phyloP scores from a whole-genome alignment of 176 grass and related monocot genomes.

The Ampelocalamus luodianensis region DNA sequence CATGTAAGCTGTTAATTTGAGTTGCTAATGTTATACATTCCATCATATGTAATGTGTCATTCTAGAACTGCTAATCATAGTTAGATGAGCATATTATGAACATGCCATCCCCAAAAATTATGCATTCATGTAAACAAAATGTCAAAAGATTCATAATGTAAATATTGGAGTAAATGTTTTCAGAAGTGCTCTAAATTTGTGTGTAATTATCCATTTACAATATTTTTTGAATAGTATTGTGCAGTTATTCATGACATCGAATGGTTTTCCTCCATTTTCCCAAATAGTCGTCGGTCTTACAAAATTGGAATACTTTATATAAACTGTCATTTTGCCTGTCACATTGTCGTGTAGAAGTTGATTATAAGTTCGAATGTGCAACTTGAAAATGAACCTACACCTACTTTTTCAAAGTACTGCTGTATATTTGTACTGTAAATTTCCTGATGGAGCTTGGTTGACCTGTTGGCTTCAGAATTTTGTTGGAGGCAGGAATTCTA shows the following conservation, averaged over 20 bases:
- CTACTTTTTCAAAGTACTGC: not conserved
- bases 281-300: not conserved
- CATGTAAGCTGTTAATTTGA: constrained; percentile 29
- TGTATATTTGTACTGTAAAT: constrained; percentile 27
- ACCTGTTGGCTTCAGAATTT: constrained; percentile 41
- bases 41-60: not conserved
- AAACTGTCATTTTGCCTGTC: constrained; percentile 1
- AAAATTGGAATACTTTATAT: not conserved
- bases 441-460: constrained; percentile 40
- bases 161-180: not conserved
- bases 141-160: not conserved
- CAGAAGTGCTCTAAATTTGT: not conserved
- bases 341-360: not conserved
- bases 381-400: not conserved
- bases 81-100: not conserved
- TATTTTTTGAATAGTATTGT: not conserved
- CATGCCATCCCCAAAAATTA: not conserved
- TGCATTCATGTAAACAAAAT: not conserved
- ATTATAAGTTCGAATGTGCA: not conserved
- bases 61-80: not conserved
- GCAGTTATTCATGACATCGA: not conserved
- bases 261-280: not conserved
- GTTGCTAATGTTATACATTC: not conserved
- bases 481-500: constrained; percentile 18
- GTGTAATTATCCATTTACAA: not conserved